phyloP scores from a whole-genome alignment of 257 asterid species.

The Thymus quinquecostatus region DNA sequence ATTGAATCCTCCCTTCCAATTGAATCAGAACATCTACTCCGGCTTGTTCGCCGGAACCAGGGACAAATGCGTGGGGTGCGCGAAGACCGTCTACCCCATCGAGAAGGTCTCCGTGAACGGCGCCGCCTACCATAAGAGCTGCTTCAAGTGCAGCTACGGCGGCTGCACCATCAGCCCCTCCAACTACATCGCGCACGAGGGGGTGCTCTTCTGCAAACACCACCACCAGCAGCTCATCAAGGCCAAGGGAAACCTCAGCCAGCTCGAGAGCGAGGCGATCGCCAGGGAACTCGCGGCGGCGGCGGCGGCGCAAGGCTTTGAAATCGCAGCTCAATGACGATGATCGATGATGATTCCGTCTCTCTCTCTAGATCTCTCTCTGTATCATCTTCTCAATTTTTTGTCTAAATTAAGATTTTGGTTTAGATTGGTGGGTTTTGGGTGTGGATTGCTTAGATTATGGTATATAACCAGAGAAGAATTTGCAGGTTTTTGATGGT shows the following conservation, averaged over 20 bases:
- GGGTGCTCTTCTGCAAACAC: conserved; percentile 76
- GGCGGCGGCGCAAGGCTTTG: neutral
- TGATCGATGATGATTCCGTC: conserved; percentile 3
- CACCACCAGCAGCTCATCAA: conserved; percentile 75
- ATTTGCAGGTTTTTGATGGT: conserved; percentile 7
- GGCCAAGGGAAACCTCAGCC: conserved; percentile 71
- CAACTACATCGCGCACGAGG: conserved; percentile 72
- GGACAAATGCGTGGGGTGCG: conserved; percentile 72
- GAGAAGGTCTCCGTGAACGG: conserved; percentile 78
- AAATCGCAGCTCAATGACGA: neutral
- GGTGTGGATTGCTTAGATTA: conserved; percentile 8
- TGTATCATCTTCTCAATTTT: neutral
- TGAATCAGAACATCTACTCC: conserved; percentile 45
- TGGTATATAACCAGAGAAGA: conserved; percentile 9
- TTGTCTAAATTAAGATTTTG: neutral
- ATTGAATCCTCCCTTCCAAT: neutral
- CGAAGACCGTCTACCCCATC: conserved; percentile 66
- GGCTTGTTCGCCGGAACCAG: conserved; percentile 61
- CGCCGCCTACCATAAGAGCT: conserved; percentile 64
- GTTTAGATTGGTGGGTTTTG: neutral
- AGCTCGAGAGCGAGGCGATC: conserved; percentile 50
- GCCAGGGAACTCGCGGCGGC: conserved; percentile 27
- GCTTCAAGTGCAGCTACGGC: conserved; percentile 79
- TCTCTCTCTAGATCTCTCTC: conserved; percentile 20
- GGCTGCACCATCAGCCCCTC: conserved; percentile 84